A percentile compares a stretch with the other conserved stretches of the same genome.
Evolutionary conservation across 331 rosid species (phyloP).

Genomic region (Rosa hybrid): DNA sequence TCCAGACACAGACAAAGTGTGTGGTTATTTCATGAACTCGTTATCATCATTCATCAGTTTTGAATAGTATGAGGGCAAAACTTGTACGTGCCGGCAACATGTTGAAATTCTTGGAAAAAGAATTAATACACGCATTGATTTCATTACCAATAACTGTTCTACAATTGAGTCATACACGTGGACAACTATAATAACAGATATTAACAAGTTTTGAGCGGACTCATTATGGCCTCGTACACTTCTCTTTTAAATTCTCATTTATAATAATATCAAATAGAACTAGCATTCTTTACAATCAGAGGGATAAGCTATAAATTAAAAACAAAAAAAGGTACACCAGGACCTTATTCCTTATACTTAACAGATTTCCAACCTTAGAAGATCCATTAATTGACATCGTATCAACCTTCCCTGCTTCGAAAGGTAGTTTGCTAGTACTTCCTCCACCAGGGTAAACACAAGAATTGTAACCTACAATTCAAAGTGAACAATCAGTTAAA

Average conservation of each 20-base stretch:
- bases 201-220: not conserved
- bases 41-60: not conserved
- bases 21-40: not conserved
- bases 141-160: too few species aligned
- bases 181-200: not conserved
- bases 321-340: constrained; percentile 13
- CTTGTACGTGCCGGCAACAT: not conserved
- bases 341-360: not conserved
- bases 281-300: constrained; percentile 4
- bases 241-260: not conserved
- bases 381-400: not conserved
- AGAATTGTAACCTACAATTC: constrained; percentile 45
- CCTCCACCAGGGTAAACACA: constrained; percentile 48
- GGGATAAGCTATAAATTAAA: not conserved
- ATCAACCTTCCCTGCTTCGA: not conserved
- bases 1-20: not conserved
- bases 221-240: not conserved
- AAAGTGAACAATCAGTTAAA: not conserved
- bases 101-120: not conserved
- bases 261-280: not conserved
- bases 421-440: constrained; percentile 13
- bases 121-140: too few species aligned
- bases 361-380: not conserved
- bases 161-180: too few species aligned
- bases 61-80: not conserved